Evolutionary conservation across 371 early-diverging fungal species (phyloP).

Genomic region (Mortierella sp.): DNA sequence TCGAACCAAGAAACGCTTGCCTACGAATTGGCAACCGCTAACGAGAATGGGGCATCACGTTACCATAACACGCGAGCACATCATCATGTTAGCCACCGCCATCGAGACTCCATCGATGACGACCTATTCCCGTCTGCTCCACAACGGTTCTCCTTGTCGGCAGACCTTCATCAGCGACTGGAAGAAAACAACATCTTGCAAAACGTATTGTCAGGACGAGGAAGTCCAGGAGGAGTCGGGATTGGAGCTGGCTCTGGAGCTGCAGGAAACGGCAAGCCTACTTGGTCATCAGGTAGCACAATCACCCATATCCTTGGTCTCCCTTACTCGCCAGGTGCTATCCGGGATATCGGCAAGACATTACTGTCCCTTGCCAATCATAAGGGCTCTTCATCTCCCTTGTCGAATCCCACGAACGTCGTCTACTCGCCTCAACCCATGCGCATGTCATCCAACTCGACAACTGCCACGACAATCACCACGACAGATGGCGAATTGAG

Average conservation of each 20-base stretch:
- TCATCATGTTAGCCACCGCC: background rate
- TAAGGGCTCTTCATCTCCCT: conserved; percentile 11
- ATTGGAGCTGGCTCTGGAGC: too few species aligned
- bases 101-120: conserved; percentile 1
- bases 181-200: conserved; percentile 46
- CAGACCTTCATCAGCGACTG: conserved; percentile 38
- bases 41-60: too few species aligned
- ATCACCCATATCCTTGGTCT: conserved; percentile 6
- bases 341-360: conserved; percentile 34
- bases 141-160: conserved; percentile 37
- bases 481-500: background rate
- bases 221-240: too few species aligned
- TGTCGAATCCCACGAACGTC: conserved; percentile 8
- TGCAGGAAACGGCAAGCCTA: background rate
- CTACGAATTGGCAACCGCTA: conserved; percentile 9
- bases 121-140: background rate
- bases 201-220: conserved; percentile 13
- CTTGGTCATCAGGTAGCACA: conserved; percentile 9
- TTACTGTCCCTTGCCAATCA: conserved; percentile 35
- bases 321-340: conserved; percentile 7
- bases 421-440: background rate
- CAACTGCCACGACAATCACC: background rate
- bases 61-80: too few species aligned
- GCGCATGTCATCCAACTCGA: background rate
- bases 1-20: conserved; percentile 15